Percentiles rank a stretch among this genome's conserved stretches.
phyloP scores from a whole-genome alignment of 768 basidiomycete species.

The Lanmaoa pseudosensibilis region DNA sequence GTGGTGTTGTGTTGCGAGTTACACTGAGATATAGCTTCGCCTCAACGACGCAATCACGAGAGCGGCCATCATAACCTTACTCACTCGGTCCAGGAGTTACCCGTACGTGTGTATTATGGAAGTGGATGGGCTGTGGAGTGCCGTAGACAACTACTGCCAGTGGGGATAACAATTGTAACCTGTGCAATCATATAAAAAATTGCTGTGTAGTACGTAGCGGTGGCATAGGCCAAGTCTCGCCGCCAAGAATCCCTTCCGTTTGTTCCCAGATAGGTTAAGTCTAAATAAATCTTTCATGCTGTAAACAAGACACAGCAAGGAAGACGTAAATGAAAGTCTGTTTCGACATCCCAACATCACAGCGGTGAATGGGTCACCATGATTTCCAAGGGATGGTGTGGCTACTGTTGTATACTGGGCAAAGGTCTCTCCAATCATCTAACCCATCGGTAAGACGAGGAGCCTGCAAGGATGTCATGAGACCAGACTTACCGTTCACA shows the following conservation, averaged over 20 bases:
- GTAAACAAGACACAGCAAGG: neutral
- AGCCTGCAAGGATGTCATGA: neutral
- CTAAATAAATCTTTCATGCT: neutral
- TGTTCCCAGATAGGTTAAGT: neutral
- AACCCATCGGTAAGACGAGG: neutral
- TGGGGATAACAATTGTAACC: neutral
- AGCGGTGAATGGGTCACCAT: neutral
- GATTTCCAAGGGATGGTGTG: neutral
- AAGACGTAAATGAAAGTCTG: too few relatives aligned
- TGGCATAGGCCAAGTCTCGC: too few relatives aligned
- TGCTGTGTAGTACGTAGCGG: neutral
- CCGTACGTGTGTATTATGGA: too few relatives aligned
- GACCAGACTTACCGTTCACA: constrained; percentile 17
- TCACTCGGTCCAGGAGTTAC: neutral
- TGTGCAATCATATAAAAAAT: neutral
- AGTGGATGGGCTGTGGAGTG: too few relatives aligned
- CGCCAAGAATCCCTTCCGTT: neutral
- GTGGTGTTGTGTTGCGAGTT: too few relatives aligned
- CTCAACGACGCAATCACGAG: too few relatives aligned
- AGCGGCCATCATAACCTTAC: neutral
- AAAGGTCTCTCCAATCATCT: constrained; percentile 24
- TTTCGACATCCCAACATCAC: neutral
- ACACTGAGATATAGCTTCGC: too few relatives aligned
- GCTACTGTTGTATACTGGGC: constrained; percentile 11
- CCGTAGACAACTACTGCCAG: too few relatives aligned